Base-by-base conservation (phyloP, 441 rosid genomes). In the Arabidopsis lyrata region DNA sequence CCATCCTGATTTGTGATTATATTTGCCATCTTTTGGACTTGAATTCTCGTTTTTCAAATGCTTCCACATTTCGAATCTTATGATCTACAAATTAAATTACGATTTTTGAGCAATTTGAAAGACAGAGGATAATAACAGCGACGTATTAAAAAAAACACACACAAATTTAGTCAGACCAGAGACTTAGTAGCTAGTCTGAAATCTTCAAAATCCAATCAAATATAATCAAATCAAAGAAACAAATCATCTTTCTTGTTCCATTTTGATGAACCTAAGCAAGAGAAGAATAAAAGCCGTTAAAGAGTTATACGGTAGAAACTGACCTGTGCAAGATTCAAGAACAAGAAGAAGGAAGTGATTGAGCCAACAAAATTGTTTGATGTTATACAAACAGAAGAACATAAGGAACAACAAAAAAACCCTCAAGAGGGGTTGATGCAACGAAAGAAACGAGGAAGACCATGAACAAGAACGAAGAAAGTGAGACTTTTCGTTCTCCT, bases 1-100 rank as follows among this genome's bases (percentile, higher is more conserved):
- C 78, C 92, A 85, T 8, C 96, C 76, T 20, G 85, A 82, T 72
- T 81, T 85, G 56, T 81, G 60, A 27, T 73, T 73, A 74, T 76
- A 38, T 32, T 76, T 73, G 63, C 78, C 83, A 27, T 82, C 56
- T 63, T 53, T 75, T 66, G 76, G 52, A 59, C 64, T 82, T 20
- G 88, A 76, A 20, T 72, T 57, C 27, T 75, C 81, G 4, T 72
- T 77, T 84, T 67, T 62, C 27, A 68, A 60, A 53, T 31, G 81
- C 58, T 67, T 78, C 56, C 74, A 67, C 77, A 78, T 78, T 32
- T 73, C 39, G 8, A 59, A 45, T 18, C 83, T 81, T 69, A 47
- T 59, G 36, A 63, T 36, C 38, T 34, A 34, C 29, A 78, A 53
- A 12, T 15, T 41, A 55, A 13, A 45, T 56, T 66, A 45, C 54